Conservation (phyloP, 345 rosid species). For the Cardamine occulta region DNA sequence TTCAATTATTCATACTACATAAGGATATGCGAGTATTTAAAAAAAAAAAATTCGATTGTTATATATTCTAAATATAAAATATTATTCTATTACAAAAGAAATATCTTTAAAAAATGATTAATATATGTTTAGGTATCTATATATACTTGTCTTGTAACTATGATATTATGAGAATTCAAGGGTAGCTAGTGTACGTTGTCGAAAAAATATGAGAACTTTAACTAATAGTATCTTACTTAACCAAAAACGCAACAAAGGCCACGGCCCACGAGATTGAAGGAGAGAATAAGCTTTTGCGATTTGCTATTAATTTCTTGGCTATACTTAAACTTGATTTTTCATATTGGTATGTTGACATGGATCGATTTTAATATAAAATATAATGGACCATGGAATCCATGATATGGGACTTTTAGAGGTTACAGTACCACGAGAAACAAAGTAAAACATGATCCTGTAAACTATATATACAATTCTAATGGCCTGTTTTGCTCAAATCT, state of each 20-base stretch:
- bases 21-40: too few species aligned
- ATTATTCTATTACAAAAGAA: too few species aligned
- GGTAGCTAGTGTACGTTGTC: too few species aligned
- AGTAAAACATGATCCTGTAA: not conserved
- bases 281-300: not conserved
- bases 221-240: too few species aligned
- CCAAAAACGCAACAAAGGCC: not conserved
- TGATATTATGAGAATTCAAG: too few species aligned
- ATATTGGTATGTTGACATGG: not conserved
- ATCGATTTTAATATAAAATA: not conserved
- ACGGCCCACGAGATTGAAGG: not conserved
- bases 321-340: not conserved
- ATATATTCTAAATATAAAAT: too few species aligned
- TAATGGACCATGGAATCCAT: not conserved
- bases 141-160: too few species aligned
- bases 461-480: constrained; percentile 19
- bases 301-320: not conserved
- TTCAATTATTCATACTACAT: too few species aligned
- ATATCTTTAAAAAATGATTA: too few species aligned
- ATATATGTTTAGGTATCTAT: too few species aligned
- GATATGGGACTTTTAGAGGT: not conserved
- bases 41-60: too few species aligned
- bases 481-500: not conserved
- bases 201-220: too few species aligned
- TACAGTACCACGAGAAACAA: not conserved